Evolutionary conservation across 2,329 filamentous ascomycete genomes (phyloP), one percentile per base, ranked within the genome.

Genomic region (Epicoccum sorghinum): DNA sequence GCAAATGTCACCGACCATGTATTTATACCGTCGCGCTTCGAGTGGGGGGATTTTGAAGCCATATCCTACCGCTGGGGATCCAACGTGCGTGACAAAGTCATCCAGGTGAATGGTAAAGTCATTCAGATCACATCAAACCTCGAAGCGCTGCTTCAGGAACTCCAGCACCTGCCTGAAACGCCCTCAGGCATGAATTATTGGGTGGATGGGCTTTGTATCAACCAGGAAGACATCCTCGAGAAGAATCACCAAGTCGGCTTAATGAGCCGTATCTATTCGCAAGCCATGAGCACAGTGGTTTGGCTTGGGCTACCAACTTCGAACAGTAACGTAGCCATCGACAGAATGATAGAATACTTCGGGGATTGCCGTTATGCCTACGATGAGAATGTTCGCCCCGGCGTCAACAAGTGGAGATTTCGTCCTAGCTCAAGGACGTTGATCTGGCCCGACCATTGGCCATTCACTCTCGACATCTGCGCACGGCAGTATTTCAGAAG

Each of bases 121-220:
- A 7, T 43, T 12, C 10, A 4, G 1, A 40, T 44, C 1, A 10
- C 40, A 4, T 8, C 18, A 0, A 44, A 39, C 7, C 9, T 51
- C 1, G 40, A 39, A 22, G 25, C 33, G 4, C 14, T 38, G 13
- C 47, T 50, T 2, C 18, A 4, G 4, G 22, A 41, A n/a, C 4
- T 50, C 4, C 39, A 32, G 6, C 3, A 25, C 1, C 12, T 38
- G n/a, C 32, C 32, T 4, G 47, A 43, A 8, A 39, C 39, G 4
- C 10, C 2, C 10, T 24, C 47, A 14, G 39, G 47, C 14, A 43
- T 43, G 4, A 39, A 33, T 13, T 38, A 45, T 9, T 51, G 47
- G 47, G 18, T 38, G 4, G 47, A 49, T 8, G 47, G 47, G 3
- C 3, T 49, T 9, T 49, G 47, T 7, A 49, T 49, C 14, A 49